Conservation (phyloP, 441 rosid species). For the Populus hybrid region DNA sequence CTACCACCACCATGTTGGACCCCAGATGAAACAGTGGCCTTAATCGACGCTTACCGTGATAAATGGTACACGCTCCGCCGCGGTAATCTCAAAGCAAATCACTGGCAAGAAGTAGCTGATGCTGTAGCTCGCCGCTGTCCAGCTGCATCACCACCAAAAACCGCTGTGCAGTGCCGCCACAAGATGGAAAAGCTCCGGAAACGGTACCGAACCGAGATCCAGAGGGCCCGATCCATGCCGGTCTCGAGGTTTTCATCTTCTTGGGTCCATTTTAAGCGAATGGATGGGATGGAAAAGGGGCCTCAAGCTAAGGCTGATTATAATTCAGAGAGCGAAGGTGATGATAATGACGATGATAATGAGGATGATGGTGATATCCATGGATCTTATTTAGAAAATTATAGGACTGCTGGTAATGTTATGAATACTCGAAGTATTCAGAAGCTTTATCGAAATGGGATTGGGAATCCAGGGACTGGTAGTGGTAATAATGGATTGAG, state of each 20-base stretch:
- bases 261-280: slow-evolving; percentile 84
- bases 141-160: slow-evolving; percentile 58
- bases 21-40: slow-evolving; percentile 73
- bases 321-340: slow-evolving; percentile 43
- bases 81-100: slow-evolving; percentile 82
- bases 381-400: slow-evolving; percentile 36
- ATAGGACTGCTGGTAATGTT: slow-evolving; percentile 29
- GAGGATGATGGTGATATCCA: slow-evolving; percentile 43
- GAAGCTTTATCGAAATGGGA: slow-evolving; percentile 57
- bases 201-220: slow-evolving; percentile 86
- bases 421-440: slow-evolving; percentile 47
- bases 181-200: slow-evolving; percentile 98
- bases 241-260: slow-evolving; percentile 72
- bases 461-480: slow-evolving; percentile 31
- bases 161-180: slow-evolving; percentile 95
- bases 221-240: slow-evolving; percentile 84
- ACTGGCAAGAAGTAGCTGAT: slow-evolving; percentile 96
- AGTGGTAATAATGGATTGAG: slow-evolving; percentile 24
- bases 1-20: slow-evolving; percentile 98
- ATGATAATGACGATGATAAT: slow-evolving; percentile 41
- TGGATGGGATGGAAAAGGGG: slow-evolving; percentile 93
- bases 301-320: slow-evolving; percentile 33
- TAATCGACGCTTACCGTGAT: slow-evolving; percentile 79
- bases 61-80: slow-evolving; percentile 89
- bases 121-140: slow-evolving; percentile 60